These are phyloP conservation scores for Cetraspora pellucida DNA, from an alignment of 192 early-diverging fungal genomes.

Conservation along the genomic window DNA sequence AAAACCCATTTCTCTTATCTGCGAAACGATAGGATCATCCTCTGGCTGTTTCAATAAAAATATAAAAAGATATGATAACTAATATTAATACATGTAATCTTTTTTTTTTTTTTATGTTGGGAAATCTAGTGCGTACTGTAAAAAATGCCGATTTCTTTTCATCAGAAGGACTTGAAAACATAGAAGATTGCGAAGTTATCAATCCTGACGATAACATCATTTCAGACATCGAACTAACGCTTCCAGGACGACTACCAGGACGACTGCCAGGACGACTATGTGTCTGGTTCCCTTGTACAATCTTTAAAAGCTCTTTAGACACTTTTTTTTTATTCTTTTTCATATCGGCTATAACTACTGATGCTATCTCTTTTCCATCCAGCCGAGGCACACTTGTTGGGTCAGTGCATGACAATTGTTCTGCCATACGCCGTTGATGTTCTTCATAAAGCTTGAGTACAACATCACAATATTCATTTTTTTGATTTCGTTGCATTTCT, in stretches of 20 bases:
- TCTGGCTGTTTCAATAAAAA: constrained; percentile 1
- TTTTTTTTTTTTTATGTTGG: neutral
- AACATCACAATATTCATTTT: constrained; percentile 59
- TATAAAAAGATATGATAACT: too few species aligned
- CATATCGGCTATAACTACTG: constrained; percentile 46
- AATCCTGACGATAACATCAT: constrained; percentile 12
- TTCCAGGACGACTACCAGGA: constrained; percentile 30
- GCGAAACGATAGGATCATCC: constrained; percentile 41
- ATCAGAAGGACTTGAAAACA: constrained; percentile 3
- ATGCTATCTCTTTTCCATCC: constrained; percentile 59
- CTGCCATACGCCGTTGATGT: constrained; percentile 1
- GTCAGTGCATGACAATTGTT: neutral
- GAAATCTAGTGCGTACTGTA: constrained; percentile 2
- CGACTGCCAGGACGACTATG: constrained; percentile 26
- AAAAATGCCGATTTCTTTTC: constrained; percentile 25
- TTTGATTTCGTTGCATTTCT: constrained; percentile 50
- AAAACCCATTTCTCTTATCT: constrained; percentile 71
- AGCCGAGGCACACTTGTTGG: constrained; percentile 12
- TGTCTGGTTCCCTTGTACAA: neutral
- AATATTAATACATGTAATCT: too few species aligned
- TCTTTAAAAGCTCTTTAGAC: constrained; percentile 7
- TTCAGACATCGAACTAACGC: constrained; percentile 23
- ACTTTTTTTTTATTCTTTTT: constrained; percentile 28
- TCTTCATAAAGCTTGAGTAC: constrained; percentile 51
- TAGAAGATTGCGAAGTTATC: constrained; percentile 5